Percentiles rank a stretch among this genome's conserved stretches.
Evolutionary conservation across 2,329 filamentous ascomycete species (phyloP).

Genomic region (Talaromyces atroroseus): DNA sequence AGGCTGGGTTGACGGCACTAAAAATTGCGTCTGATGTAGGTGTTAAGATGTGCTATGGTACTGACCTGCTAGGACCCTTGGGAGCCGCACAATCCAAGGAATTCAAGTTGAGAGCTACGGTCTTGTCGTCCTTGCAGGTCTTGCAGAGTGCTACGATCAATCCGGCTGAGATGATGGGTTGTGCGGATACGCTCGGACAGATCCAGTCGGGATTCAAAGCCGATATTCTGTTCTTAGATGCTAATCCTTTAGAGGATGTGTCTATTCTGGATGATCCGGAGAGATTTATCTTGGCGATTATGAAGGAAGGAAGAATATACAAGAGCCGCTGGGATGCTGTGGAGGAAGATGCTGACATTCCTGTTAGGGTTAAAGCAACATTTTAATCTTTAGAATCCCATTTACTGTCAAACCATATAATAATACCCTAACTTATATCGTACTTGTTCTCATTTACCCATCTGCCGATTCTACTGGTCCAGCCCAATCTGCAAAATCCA

Average conservation of each 20-base stretch:
- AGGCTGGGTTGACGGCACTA: conserved; percentile 43
- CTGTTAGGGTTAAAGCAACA: background rate
- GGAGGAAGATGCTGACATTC: background rate
- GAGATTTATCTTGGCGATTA: conserved; percentile 27
- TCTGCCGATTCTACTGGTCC: background rate
- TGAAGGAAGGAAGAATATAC: conserved; percentile 51
- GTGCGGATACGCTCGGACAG: conserved; percentile 48
- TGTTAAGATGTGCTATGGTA: conserved; percentile 53
- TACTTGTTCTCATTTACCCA: background rate
- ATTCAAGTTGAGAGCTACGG: conserved; percentile 43
- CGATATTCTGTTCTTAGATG: conserved; percentile 49
- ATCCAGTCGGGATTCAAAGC: conserved; percentile 48
- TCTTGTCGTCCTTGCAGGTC: conserved; percentile 41
- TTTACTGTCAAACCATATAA: too few species aligned
- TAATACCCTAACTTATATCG: too few species aligned
- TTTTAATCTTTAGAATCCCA: too few species aligned
- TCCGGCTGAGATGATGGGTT: conserved; percentile 39
- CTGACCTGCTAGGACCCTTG: conserved; percentile 50
- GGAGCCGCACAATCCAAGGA: conserved; percentile 46
- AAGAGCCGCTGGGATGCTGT: conserved; percentile 24
- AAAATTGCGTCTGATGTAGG: conserved; percentile 48
- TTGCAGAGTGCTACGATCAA: conserved; percentile 50
- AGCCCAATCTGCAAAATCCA: conserved; percentile 14
- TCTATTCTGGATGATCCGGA: conserved; percentile 39
- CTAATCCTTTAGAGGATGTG: conserved; percentile 54